Percentiles rank a stretch among this genome's conserved stretches.
These are phyloP conservation scores for Tricholoma flavovirens DNA, from an alignment of 768 basidiomycete genomes.

Conservation along the genomic window DNA sequence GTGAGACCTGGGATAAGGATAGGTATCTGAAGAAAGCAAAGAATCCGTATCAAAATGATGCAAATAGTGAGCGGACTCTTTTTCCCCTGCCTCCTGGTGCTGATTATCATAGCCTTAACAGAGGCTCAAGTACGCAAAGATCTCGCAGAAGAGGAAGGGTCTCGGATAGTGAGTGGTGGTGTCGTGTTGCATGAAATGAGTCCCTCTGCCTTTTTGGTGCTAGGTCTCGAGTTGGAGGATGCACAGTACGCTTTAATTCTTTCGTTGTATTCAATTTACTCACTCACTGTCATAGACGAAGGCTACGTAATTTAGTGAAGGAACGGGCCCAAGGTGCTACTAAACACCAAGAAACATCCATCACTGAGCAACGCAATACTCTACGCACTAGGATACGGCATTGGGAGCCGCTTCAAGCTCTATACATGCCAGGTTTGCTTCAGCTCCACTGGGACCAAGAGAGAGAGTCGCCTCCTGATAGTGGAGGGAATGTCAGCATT, in stretches of 20 bases:
- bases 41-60: neutral
- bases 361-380: neutral
- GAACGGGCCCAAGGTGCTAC: neutral
- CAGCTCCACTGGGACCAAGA: neutral
- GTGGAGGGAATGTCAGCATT: too few relatives aligned
- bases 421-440: neutral
- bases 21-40: neutral
- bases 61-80: too few relatives aligned
- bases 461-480: neutral
- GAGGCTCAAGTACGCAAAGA: neutral
- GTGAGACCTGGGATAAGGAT: neutral
- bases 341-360: neutral
- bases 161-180: neutral
- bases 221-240: neutral
- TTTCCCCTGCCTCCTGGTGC: neutral
- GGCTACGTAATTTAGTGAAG: neutral
- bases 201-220: neutral
- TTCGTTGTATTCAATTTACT: too few relatives aligned
- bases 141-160: neutral
- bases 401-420: neutral
- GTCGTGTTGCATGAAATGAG: neutral
- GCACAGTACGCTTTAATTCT: neutral
- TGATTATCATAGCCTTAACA: neutral
- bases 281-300: neutral
- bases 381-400: neutral